Evolutionary conservation across 2,329 filamentous ascomycete species (phyloP), one percentile per base, ranked within the genome.

Genomic region (Diaporthe sp.): DNA sequence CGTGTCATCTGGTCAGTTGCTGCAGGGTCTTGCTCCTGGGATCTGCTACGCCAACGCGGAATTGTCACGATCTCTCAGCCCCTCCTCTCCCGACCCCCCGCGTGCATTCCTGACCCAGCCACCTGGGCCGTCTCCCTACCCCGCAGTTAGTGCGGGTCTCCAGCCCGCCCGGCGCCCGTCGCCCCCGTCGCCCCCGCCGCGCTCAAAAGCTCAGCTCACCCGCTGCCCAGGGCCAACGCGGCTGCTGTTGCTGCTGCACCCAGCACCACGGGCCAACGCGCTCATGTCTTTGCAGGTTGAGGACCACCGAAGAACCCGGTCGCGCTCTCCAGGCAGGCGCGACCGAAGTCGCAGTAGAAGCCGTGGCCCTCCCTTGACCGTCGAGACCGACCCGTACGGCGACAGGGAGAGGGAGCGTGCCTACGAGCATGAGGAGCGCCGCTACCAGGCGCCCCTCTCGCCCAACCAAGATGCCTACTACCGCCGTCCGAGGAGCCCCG

Each of bases 231-330:
- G 44, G 59, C 42, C 32, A 32, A 25, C 19, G 56, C 56, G 13
- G 56, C 35, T 25, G 35, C 9, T 50, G 61, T 37, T 66, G 61
- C 42, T 30, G 39, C 39, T 42, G 13, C n/a, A n/a, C n/a, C 37
- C 35, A 27, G 35, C 30, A 13, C 22, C 35, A 27, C 35, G 65
- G 19, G 35, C n/a, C 35, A 19, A 39, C 69, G n/a, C 32, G 22
- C 39, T 37, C 78, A 91, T 90, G 88, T 90, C 89, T 77, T 83
- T 90, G 58, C 83, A 84, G 72, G 85, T 88, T 70, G 86, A 87
- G 74, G 85, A 86, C 72, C 80, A 80, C 73, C 81, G 82, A 65
- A 84, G 86, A 71, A 85, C 83, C 65, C 87, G 87, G 70, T 87
- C 88, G 69, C 84, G 85, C 70, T 90, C 88, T 0, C 84, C 82